A percentile compares a stretch with the other conserved stretches of the same genome.
Evolutionary conservation across 306 rosid species (phyloP).

Genomic region (Canavalia gladiata): DNA sequence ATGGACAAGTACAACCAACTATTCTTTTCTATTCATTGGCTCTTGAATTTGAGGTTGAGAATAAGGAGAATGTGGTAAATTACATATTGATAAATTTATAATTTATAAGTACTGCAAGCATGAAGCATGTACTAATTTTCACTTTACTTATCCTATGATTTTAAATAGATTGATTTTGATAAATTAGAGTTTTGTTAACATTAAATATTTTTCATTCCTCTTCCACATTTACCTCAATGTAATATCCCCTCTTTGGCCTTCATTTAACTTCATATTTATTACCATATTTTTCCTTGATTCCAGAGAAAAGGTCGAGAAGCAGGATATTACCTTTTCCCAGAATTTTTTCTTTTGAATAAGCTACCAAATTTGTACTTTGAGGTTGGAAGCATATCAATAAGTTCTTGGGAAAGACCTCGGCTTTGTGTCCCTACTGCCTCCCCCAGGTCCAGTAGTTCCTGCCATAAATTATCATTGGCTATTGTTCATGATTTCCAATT

Average conservation of each 20-base stretch:
- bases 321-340: slow-evolving; percentile 69
- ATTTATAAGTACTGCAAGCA: slow-evolving; percentile 2
- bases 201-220: neutral
- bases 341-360: slow-evolving; percentile 79
- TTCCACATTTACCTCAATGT: slow-evolving; percentile 25
- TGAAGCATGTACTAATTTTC: neutral
- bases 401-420: slow-evolving; percentile 87
- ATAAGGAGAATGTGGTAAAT: neutral
- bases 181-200: neutral
- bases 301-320: neutral
- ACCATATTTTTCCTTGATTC: slow-evolving; percentile 4
- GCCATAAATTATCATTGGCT: slow-evolving; percentile 34
- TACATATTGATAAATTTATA: slow-evolving; percentile 22
- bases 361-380: slow-evolving; percentile 72
- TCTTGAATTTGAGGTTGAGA: neutral
- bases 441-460: slow-evolving; percentile 89
- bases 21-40: neutral
- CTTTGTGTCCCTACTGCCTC: slow-evolving; percentile 91
- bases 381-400: slow-evolving; percentile 80
- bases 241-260: neutral
- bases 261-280: slow-evolving; percentile 2
- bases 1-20: neutral
- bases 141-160: neutral
- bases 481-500: slow-evolving; percentile 35
- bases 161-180: slow-evolving; percentile 11